phyloP scores from a whole-genome alignment of 345 rosid species.

The Syzygium aqueum region DNA sequence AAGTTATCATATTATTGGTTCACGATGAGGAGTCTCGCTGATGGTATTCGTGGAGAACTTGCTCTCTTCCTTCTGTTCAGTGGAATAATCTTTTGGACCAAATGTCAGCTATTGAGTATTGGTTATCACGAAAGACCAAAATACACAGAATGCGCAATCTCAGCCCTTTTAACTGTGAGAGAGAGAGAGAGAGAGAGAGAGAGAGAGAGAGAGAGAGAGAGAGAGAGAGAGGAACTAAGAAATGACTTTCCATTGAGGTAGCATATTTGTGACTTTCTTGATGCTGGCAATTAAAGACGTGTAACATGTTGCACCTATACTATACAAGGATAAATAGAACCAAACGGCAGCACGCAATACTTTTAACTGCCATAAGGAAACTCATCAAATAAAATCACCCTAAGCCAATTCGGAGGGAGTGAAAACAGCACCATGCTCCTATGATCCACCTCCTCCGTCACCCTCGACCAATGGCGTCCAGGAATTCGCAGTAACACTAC shows the following conservation, averaged over 20 bases:
- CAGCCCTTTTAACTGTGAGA: not conserved
- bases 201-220: not conserved
- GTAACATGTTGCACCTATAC: not conserved
- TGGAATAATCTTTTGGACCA: not conserved
- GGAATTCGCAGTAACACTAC: slow-evolving; percentile 18
- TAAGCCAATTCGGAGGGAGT: not conserved
- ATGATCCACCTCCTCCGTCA: not conserved
- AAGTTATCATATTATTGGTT: not conserved
- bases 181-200: not conserved
- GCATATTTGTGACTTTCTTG: not conserved
- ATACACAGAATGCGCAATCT: not conserved
- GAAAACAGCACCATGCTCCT: not conserved
- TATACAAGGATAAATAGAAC: not conserved
- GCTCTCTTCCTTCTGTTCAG: not conserved
- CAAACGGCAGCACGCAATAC: not conserved
- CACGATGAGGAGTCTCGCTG: not conserved
- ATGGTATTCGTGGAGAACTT: not conserved
- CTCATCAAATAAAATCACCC: not conserved
- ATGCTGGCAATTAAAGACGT: not conserved
- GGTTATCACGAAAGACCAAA: not conserved
- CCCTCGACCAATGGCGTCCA: slow-evolving; percentile 2
- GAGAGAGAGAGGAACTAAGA: not conserved
- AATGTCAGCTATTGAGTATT: not conserved
- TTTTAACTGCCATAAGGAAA: not conserved
- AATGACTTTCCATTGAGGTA: not conserved